phyloP scores from a whole-genome alignment of 768 basidiomycete genomes.

The Cubamyces sp. region DNA sequence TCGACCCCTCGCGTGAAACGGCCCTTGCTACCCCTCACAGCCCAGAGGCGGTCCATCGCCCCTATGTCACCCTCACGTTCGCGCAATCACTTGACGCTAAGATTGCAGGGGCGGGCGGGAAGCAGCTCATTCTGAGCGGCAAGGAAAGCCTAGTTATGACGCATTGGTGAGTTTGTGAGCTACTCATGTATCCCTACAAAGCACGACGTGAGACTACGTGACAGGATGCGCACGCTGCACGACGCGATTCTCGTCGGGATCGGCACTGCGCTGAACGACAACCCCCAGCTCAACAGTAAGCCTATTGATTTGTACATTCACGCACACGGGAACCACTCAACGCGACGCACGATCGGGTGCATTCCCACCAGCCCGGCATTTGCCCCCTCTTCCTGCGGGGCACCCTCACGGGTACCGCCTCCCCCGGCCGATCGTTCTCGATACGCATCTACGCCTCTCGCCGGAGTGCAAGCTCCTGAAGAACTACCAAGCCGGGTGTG shows the following conservation, averaged over 20 bases:
- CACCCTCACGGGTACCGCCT: conserved; percentile 38
- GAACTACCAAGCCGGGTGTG: conserved; percentile 62
- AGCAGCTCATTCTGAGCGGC: conserved; percentile 83
- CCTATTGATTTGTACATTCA: not conserved
- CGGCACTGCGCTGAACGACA: conserved; percentile 87
- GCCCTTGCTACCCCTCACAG: conserved; percentile 20
- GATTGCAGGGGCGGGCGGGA: conserved; percentile 76
- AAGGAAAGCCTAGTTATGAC: conserved; percentile 91
- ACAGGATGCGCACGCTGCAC: conserved; percentile 89
- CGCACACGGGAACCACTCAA: too few relatives aligned
- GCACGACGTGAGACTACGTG: not conserved
- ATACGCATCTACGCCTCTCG: conserved; percentile 69
- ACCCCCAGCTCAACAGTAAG: conserved; percentile 93
- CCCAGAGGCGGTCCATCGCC: conserved; percentile 37
- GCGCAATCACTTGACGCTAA: conserved; percentile 88
- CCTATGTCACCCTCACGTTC: conserved; percentile 80
- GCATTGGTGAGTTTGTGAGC: conserved; percentile 66
- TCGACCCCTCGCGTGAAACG: conserved; percentile 20
- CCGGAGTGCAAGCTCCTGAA: conserved; percentile 68
- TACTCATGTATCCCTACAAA: not conserved
- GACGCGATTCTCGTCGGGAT: conserved; percentile 92
- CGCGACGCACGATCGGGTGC: not conserved
- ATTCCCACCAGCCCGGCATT: conserved; percentile 51
- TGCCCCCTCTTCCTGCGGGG: conserved; percentile 45
- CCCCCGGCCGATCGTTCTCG: conserved; percentile 88